These are phyloP conservation scores for Chrysosporium queenslandicum DNA, from an alignment of 2,329 filamentous ascomycete species.

Conservation along the genomic window DNA sequence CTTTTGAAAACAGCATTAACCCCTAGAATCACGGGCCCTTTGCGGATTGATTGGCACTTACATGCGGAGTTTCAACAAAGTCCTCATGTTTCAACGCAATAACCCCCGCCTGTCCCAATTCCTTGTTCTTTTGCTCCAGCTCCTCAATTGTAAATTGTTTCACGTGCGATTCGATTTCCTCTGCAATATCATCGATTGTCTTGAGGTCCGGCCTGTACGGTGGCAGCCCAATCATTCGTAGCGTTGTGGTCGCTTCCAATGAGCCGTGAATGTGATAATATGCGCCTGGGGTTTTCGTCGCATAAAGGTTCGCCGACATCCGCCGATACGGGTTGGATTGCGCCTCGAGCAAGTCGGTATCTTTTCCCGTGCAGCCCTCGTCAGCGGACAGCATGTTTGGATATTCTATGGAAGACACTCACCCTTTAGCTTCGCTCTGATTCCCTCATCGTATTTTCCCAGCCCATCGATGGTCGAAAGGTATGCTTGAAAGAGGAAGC, in stretches of 20 bases:
- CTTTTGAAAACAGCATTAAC: conserved; percentile 19
- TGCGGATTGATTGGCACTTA: conserved; percentile 21
- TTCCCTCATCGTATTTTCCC: conserved; percentile 30
- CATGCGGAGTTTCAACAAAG: conserved; percentile 49
- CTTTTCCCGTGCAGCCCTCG: conserved; percentile 35
- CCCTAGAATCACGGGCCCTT: background rate
- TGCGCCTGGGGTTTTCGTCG: conserved; percentile 54
- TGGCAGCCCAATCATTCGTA: conserved; percentile 60
- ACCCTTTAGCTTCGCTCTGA: conserved; percentile 34
- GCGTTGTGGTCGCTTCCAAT: conserved; percentile 57
- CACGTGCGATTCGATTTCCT: conserved; percentile 51
- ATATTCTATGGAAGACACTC: conserved; percentile 5
- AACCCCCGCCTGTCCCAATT: conserved; percentile 50
- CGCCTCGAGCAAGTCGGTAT: conserved; percentile 60
- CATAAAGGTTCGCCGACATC: conserved; percentile 62
- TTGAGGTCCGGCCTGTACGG: conserved; percentile 51
- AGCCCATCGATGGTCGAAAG: conserved; percentile 34
- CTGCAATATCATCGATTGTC: conserved; percentile 50
- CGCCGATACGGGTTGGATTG: conserved; percentile 63
- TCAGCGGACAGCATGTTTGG: conserved; percentile 7
- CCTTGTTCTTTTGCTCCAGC: conserved; percentile 49
- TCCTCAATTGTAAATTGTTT: conserved; percentile 46
- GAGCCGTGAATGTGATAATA: conserved; percentile 70
- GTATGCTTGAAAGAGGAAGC: conserved; percentile 35
- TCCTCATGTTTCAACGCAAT: conserved; percentile 50